Percentiles rank a stretch among this genome's conserved stretches.
Conservation (phyloP, 2,329 filamentous ascomycete genomes). For the Aspergillus brasiliensis region DNA sequence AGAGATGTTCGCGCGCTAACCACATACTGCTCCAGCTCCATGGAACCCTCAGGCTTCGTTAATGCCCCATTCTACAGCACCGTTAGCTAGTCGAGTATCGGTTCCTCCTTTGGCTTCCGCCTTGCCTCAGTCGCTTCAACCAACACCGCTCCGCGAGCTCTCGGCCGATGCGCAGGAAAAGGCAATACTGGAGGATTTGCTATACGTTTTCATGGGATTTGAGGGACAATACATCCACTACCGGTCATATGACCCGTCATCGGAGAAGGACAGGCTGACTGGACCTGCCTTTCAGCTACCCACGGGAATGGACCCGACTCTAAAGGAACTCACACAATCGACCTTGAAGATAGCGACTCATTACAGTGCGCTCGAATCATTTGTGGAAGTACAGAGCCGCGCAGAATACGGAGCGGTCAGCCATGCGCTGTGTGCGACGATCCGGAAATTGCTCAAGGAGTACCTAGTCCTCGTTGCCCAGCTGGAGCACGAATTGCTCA, state of each 20-base stretch:
- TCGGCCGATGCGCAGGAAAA: constrained; percentile 81
- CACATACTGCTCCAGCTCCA: constrained; percentile 35
- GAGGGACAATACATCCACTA: constrained; percentile 98
- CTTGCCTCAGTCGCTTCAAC: constrained; percentile 69
- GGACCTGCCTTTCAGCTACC: constrained; percentile 80
- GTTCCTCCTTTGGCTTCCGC: constrained; percentile 64
- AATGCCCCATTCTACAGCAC: constrained; percentile 68
- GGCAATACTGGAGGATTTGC: constrained; percentile 81
- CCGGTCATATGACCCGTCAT: constrained; percentile 74
- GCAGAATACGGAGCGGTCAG: constrained; percentile 94
- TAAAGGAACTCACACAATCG: constrained; percentile 81
- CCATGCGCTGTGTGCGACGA: constrained; percentile 92
- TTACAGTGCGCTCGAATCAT: constrained; percentile 86
- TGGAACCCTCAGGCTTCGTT: constrained; percentile 84
- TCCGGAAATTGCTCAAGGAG: constrained; percentile 87
- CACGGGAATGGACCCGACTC: constrained; percentile 82
- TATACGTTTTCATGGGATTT: constrained; percentile 97
- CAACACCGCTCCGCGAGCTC: constrained; percentile 68
- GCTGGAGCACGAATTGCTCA: constrained; percentile 88
- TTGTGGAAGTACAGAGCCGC: constrained; percentile 90
- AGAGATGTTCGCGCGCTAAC: constrained; percentile 17
- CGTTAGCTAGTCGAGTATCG: constrained; percentile 70
- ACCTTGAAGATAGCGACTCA: constrained; percentile 96
- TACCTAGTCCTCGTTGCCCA: constrained; percentile 92
- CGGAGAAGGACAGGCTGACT: constrained; percentile 82